Evolutionary conservation across 108 stramenopile genomes (phyloP).

Genomic region (Parietichytrium sp.): DNA sequence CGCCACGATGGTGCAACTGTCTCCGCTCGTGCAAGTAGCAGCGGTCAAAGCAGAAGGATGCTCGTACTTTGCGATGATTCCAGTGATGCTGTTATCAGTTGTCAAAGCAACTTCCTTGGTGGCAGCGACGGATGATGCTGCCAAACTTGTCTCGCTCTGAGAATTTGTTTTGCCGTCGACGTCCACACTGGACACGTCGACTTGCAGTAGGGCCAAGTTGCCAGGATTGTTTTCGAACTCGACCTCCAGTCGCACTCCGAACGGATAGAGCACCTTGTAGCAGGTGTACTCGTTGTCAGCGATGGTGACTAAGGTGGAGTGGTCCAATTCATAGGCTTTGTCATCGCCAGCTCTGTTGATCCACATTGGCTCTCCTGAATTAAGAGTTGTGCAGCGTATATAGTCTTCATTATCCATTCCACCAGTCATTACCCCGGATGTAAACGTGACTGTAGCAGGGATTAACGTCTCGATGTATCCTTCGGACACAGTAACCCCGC

Average conservation of each 20-base stretch:
- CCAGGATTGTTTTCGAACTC: not conserved
- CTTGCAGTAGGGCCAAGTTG: not conserved
- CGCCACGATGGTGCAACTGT: not conserved
- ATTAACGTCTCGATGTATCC: not conserved
- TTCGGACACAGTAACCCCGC: not conserved
- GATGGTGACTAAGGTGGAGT: too few relatives aligned
- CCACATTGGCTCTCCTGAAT: too few relatives aligned
- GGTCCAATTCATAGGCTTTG: too few relatives aligned
- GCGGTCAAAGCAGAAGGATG: not conserved
- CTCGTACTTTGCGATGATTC: not conserved
- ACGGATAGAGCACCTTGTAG: not conserved
- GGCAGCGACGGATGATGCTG: too few relatives aligned
- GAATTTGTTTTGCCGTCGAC: not conserved
- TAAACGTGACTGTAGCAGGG: not conserved
- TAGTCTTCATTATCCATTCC: not conserved
- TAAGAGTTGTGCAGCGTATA: too few relatives aligned
- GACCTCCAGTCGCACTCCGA: not conserved
- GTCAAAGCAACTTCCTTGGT: not conserved
- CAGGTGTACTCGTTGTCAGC: not conserved
- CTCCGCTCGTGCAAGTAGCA: not conserved
- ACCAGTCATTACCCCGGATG: not conserved
- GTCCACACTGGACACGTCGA: not conserved
- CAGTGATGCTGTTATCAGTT: not conserved
- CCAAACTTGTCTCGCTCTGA: not conserved
- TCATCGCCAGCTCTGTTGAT: too few relatives aligned